Conservation (phyloP, 2,329 filamentous ascomycete species). For the Trichoderma sp. region DNA sequence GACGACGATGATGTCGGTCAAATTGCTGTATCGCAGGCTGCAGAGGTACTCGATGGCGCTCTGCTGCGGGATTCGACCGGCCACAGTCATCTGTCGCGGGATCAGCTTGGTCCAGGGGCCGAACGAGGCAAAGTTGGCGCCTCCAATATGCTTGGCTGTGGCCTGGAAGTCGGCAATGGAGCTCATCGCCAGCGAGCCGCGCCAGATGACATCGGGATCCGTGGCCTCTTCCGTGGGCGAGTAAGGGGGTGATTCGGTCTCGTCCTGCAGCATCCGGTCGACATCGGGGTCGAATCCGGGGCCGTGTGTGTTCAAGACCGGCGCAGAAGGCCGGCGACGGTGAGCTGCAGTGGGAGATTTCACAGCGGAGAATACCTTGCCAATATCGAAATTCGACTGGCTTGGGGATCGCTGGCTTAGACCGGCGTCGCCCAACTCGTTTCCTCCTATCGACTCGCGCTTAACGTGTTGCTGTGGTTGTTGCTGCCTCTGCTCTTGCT, state of each 20-base stretch:
- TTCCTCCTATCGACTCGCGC: slow-evolving; percentile 38
- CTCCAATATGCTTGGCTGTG: slow-evolving; percentile 80
- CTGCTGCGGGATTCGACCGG: slow-evolving; percentile 77
- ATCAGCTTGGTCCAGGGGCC: slow-evolving; percentile 75
- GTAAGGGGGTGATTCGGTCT: slow-evolving; percentile 78
- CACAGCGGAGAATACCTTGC: slow-evolving; percentile 81
- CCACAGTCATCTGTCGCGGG: slow-evolving; percentile 68
- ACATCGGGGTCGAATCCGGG: slow-evolving; percentile 83
- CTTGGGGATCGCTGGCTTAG: slow-evolving; percentile 52
- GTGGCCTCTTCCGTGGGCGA: slow-evolving; percentile 71
- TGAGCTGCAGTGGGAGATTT: slow-evolving; percentile 65
- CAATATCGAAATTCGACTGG: slow-evolving; percentile 73
- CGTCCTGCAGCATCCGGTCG: slow-evolving; percentile 82
- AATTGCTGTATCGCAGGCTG: slow-evolving; percentile 76
- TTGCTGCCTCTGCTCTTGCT: slow-evolving; percentile 16
- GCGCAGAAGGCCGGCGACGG: slow-evolving; percentile 51
- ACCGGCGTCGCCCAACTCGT: slow-evolving; percentile 37
- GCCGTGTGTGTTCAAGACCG: slow-evolving; percentile 49
- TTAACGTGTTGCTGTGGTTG: slow-evolving; percentile 34
- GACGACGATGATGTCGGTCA: slow-evolving; percentile 82
- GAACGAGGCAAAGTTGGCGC: slow-evolving; percentile 69
- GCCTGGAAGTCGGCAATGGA: slow-evolving; percentile 74
- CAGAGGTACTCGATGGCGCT: slow-evolving; percentile 91
- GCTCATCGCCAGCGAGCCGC: slow-evolving; percentile 74
- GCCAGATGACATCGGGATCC: slow-evolving; percentile 76